Percentiles rank a stretch among this genome's conserved stretches.
Conservation (phyloP, 2,329 filamentous ascomycete species). For the Fusarium multiceps region DNA sequence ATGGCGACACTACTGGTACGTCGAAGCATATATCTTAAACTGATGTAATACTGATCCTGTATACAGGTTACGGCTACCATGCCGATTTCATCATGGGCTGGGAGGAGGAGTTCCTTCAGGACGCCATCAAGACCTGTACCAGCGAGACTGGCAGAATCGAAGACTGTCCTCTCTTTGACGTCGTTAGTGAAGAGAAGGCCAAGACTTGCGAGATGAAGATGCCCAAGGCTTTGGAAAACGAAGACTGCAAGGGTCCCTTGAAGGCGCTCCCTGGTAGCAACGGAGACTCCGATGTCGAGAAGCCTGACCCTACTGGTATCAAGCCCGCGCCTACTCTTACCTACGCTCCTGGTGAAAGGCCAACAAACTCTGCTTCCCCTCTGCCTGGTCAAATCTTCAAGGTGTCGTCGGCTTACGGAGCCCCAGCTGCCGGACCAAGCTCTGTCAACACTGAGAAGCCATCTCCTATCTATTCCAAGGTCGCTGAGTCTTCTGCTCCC, state of each 20-base stretch:
- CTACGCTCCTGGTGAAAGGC: slow-evolving; percentile 52
- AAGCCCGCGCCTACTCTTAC: slow-evolving; percentile 45
- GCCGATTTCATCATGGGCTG: slow-evolving; percentile 87
- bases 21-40: not conserved
- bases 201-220: slow-evolving; percentile 72
- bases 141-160: slow-evolving; percentile 73
- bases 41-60: slow-evolving; percentile 77
- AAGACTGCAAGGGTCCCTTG: slow-evolving; percentile 69
- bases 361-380: slow-evolving; percentile 49
- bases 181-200: slow-evolving; percentile 70
- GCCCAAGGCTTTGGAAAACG: slow-evolving; percentile 64
- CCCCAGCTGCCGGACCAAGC: slow-evolving; percentile 32
- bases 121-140: slow-evolving; percentile 80
- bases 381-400: slow-evolving; percentile 60
- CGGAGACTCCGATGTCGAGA: slow-evolving; percentile 51
- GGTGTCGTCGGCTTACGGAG: slow-evolving; percentile 42
- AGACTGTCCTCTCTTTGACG: slow-evolving; percentile 80
- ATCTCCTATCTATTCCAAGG: slow-evolving; percentile 9
- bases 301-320: slow-evolving; percentile 17
- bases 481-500: slow-evolving; percentile 13
- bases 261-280: slow-evolving; percentile 74
- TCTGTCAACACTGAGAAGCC: slow-evolving; percentile 15
- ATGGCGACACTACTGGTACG: slow-evolving; percentile 80
- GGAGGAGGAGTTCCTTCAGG: slow-evolving; percentile 74
- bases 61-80: slow-evolving; percentile 77